Percentiles rank a stretch among this genome's conserved stretches.
Evolutionary conservation across 345 rosid genomes (phyloP).

Genomic region (Eucalyptus pumila): DNA sequence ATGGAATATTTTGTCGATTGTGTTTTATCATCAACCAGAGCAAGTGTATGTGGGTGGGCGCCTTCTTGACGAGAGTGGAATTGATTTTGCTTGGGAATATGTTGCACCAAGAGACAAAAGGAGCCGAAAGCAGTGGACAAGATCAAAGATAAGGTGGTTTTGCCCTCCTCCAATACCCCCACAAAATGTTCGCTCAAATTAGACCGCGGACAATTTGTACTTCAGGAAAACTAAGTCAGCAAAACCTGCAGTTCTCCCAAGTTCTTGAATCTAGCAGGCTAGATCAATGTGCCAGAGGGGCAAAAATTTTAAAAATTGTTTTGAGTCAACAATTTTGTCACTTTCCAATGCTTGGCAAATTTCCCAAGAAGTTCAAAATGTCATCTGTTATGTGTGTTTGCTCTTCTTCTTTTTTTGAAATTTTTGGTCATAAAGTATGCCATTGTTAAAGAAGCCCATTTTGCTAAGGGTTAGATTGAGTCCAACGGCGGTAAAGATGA

Average conservation of each 20-base stretch:
- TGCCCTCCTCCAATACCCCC: neutral
- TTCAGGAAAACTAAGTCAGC: neutral
- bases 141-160: neutral
- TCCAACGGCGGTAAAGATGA: neutral
- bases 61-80: neutral
- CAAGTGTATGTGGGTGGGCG: neutral
- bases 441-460: neutral
- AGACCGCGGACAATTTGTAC: neutral
- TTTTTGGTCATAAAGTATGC: neutral
- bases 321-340: neutral
- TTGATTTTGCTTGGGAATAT: neutral
- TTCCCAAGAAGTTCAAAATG: neutral
- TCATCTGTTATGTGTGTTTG: neutral
- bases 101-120: neutral
- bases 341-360: neutral
- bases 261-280: neutral
- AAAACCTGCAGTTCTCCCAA: neutral
- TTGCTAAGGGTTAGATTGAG: neutral
- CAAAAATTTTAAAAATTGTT: neutral
- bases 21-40: neutral
- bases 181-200: neutral
- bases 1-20: neutral
- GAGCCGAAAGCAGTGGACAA: neutral
- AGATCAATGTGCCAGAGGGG: neutral
- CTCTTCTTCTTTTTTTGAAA: neutral